Percentiles rank a stretch among this genome's conserved stretches.
Evolutionary conservation across 1,284 basidiomycete genomes (phyloP).

Genomic region (Pyrrhoderma lamaoense): DNA sequence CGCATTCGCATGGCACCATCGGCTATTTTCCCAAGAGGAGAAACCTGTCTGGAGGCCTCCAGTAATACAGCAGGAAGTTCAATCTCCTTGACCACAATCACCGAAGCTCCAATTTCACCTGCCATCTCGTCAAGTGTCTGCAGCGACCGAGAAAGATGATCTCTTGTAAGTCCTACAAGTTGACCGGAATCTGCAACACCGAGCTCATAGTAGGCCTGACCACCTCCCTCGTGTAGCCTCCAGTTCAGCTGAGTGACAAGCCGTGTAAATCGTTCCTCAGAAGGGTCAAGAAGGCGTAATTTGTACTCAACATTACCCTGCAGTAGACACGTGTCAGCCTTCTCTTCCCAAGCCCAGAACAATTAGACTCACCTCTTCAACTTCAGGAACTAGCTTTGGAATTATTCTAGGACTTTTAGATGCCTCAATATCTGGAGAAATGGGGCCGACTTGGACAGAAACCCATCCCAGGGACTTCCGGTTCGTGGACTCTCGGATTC

Average conservation of each 20-base stretch:
- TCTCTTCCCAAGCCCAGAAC: neutral
- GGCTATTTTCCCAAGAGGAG: conserved; percentile 4
- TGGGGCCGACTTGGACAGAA: conserved; percentile 47
- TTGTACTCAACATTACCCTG: conserved; percentile 85
- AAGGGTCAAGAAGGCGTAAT: conserved; percentile 67
- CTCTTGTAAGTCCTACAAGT: conserved; percentile 70
- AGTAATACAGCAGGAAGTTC: conserved; percentile 44
- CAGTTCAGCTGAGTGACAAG: conserved; percentile 93
- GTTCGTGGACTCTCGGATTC: conserved; percentile 70
- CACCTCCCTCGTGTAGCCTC: conserved; percentile 86
- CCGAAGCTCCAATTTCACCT: conserved; percentile 82
- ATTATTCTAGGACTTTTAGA: conserved; percentile 22
- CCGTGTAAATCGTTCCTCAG: conserved; percentile 63
- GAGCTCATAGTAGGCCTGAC: conserved; percentile 89
- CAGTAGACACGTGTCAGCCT: conserved; percentile 1
- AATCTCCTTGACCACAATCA: conserved; percentile 82
- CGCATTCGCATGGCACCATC: conserved; percentile 18
- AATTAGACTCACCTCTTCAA: conserved; percentile 43
- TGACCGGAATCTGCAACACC: conserved; percentile 84
- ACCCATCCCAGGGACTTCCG: conserved; percentile 72
- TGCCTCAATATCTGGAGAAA: conserved; percentile 23
- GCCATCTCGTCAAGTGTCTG: conserved; percentile 89
- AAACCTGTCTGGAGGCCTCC: neutral
- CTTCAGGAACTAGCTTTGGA: conserved; percentile 66
- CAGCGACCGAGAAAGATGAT: conserved; percentile 73